phyloP scores from a whole-genome alignment of 176 grass and related monocot species.

The Phoenix roebelenii region DNA sequence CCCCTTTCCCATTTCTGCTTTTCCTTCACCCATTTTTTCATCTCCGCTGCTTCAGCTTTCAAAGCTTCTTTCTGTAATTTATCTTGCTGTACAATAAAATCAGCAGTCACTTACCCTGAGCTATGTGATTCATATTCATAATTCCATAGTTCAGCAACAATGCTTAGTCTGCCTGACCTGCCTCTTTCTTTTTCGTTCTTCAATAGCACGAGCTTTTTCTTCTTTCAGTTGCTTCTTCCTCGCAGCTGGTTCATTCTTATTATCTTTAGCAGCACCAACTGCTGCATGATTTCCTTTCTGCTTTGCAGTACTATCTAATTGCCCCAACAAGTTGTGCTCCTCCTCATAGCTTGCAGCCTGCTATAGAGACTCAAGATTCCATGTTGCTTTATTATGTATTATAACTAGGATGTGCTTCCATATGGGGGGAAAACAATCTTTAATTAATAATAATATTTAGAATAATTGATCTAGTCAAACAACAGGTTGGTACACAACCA shows the following conservation, averaged over 20 bases:
- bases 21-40: constrained; percentile 57
- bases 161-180: constrained; percentile 26
- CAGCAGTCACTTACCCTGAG: neutral
- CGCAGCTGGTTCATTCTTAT: neutral
- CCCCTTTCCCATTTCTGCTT: constrained; percentile 65
- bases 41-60: constrained; percentile 46
- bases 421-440: too few relatives aligned
- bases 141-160: neutral
- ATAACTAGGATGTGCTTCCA: too few relatives aligned
- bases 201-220: constrained; percentile 31
- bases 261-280: neutral
- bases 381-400: too few relatives aligned
- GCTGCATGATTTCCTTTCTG: neutral
- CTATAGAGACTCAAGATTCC: too few relatives aligned
- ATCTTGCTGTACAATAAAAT: constrained; percentile 45
- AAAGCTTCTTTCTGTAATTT: constrained; percentile 50
- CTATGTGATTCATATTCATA: neutral
- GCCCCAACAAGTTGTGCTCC: neutral
- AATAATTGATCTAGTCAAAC: too few relatives aligned
- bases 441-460: too few relatives aligned
- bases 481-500: too few relatives aligned
- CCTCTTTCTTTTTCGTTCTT: constrained; percentile 44
- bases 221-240: constrained; percentile 31
- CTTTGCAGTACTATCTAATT: neutral
- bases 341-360: constrained; percentile 3